Conservation (phyloP, 1,139 yeast species). For the Blastobotrys raffinosifermentans region DNA sequence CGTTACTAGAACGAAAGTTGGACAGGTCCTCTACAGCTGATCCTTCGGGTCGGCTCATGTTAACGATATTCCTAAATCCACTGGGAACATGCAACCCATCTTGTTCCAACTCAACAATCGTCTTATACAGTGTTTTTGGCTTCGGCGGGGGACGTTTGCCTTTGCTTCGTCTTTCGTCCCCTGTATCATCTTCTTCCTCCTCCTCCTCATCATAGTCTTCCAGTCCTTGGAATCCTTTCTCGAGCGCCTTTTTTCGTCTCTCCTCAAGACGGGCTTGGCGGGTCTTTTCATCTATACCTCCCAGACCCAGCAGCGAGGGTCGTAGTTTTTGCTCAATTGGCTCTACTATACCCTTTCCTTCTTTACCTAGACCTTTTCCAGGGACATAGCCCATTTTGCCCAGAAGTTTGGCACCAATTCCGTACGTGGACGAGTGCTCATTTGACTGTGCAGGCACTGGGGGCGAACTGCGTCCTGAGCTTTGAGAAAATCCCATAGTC, state of each 20-base stretch:
- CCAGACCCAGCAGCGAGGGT: conserved; percentile 65
- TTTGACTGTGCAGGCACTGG: no score
- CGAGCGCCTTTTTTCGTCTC: conserved; percentile 15
- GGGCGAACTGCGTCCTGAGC: no score
- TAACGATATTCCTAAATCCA: conserved; percentile 29
- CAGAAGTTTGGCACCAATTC: conserved; percentile 79
- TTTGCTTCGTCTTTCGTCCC: conserved; percentile 1
- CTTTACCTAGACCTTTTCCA: conserved; percentile 77
- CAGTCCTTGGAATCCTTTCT: conserved; percentile 18
- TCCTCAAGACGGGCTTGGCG: conserved; percentile 18
- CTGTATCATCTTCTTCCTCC: conserved; percentile 4
- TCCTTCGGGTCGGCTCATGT: conserved; percentile 22
- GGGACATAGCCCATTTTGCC: conserved; percentile 80
- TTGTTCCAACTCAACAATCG: conserved; percentile 37
- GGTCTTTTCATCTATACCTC: conserved; percentile 45
- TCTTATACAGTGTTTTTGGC: conserved; percentile 30
- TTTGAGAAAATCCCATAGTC: no score
- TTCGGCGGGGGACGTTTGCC: conserved; percentile 8
- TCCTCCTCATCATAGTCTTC: conserved; percentile 9
- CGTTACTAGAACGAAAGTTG: conserved; percentile 11
- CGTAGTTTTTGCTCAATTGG: conserved; percentile 71
- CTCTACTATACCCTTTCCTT: conserved; percentile 63
- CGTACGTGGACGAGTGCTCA: conserved; percentile 42
- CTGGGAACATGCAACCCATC: conserved; percentile 37
- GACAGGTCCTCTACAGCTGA: conserved; percentile 15